Evolutionary conservation across 176 grass and related monocot species (phyloP), one percentile per base, ranked within the genome.

Genomic region (Phyllostachys edulis): DNA sequence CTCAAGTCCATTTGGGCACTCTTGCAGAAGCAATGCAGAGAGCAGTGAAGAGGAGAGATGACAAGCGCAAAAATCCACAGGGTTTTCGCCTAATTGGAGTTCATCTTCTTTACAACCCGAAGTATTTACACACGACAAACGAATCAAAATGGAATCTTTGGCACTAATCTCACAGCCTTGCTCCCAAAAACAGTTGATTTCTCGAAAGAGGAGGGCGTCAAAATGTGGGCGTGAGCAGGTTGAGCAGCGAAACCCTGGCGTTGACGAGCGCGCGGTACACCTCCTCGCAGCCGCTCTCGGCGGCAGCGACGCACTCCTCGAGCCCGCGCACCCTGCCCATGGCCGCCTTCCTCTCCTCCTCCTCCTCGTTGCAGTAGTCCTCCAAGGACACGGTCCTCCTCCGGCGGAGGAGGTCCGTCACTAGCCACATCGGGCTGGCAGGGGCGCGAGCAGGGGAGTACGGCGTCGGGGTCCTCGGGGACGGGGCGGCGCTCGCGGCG

Each of bases 221-320:
- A 45, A 85, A 92, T 32, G 80, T 92, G 63, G 90, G 92, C 39
- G 90, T 94, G 17, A 94, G 82, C 39, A 90, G 82, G 80, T 94
- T 92, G 79, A 94, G 92, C 59, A 94, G 71, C 20, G 92, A 87
- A 74, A 92, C 92, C 40, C 92, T 90, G 51, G 90, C 80, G 75
- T 88, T 94, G 1, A 94, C 85, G 44, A 94, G 87, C 70, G 85
- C 85, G 42, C 92, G 89, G 81, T 90, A 94, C 24, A 92, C 83
- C 51, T 88, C 76, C 60, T 91, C 62, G 85, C 84, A 87, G 2
- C 87, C 82, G 4, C 13, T n/a, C 87, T 94, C 92, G 7, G 90
- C 81, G 41, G 81, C 83, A 41, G 79, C 67, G n/a, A 92, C 64
- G 90, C 87, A 94, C 67, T 78, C 88, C 78, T 92, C 82, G 73